These are phyloP conservation scores for Crassisporium funariophilum DNA, from an alignment of 768 basidiomycete genomes.

Conservation along the genomic window DNA sequence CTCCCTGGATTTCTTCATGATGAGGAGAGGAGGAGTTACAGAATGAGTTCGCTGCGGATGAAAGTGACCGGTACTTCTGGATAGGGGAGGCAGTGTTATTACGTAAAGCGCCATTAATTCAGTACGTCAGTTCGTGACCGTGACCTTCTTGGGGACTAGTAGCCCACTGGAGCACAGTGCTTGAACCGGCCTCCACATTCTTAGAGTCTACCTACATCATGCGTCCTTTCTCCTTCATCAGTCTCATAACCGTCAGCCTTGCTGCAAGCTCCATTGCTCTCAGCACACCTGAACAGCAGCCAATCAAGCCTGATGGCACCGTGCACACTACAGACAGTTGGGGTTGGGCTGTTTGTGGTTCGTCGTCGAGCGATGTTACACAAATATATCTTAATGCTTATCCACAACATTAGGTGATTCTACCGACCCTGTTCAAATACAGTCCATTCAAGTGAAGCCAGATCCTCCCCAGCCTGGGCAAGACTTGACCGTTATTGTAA, in stretches of 20 bases:
- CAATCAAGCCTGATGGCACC: slow-evolving; percentile 26
- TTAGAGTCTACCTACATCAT: slow-evolving; percentile 18
- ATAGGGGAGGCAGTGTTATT: slow-evolving; percentile 13
- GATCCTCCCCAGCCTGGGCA: slow-evolving; percentile 90
- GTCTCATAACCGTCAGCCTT: slow-evolving; percentile 16
- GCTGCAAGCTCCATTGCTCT: slow-evolving; percentile 22
- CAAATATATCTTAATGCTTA: background rate
- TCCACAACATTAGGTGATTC: slow-evolving; percentile 10
- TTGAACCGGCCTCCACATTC: slow-evolving; percentile 11
- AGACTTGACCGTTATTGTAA: slow-evolving; percentile 83
- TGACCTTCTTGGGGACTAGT: no score
- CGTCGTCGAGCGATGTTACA: slow-evolving; percentile 23
- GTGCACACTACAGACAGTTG: slow-evolving; percentile 50
- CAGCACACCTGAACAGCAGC: slow-evolving; percentile 24
- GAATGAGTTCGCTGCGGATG: slow-evolving; percentile 6
- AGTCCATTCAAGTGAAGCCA: slow-evolving; percentile 74
- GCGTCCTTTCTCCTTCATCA: slow-evolving; percentile 18
- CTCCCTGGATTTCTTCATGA: slow-evolving; percentile 67
- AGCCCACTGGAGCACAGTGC: no score
- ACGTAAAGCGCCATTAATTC: no score
- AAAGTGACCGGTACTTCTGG: slow-evolving; percentile 8
- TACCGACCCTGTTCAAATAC: slow-evolving; percentile 56
- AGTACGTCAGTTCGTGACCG: no score
- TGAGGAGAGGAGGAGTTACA: slow-evolving; percentile 19
- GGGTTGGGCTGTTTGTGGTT: slow-evolving; percentile 78